A percentile compares a stretch with the other conserved stretches of the same genome.
Conservation (phyloP, 1,139 yeast species). For the Casaregolazyma suthepensis region DNA sequence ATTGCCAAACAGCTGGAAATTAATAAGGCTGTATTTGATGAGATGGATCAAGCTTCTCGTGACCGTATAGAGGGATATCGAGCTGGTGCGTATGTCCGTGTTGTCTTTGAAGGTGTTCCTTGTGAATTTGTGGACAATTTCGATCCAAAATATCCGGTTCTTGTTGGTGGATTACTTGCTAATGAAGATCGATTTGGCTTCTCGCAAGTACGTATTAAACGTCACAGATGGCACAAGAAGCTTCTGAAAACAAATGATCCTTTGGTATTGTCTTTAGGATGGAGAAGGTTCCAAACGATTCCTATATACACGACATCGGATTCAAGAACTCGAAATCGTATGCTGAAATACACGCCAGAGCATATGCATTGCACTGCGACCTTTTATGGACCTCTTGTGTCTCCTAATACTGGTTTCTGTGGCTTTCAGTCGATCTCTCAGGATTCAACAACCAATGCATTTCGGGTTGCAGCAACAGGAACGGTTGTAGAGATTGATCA, state of each 20-base stretch:
- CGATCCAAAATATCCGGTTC: constrained; percentile 76
- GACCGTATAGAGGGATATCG: constrained; percentile 82
- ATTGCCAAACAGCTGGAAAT: constrained; percentile 95
- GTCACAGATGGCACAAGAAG: constrained; percentile 99
- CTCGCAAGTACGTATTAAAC: constrained; percentile 86
- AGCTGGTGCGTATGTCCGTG: constrained; percentile 90
- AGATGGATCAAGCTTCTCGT: constrained; percentile 70
- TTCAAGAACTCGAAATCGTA: constrained; percentile 93
- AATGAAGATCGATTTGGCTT: constrained; percentile 93
- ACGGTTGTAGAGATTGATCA: constrained; percentile 87
- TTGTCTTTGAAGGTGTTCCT: constrained; percentile 78
- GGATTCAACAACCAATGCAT: constrained; percentile 78
- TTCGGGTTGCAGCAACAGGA: constrained; percentile 98
- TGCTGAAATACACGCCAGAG: constrained; percentile 97
- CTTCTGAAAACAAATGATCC: constrained; percentile 95
- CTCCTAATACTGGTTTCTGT: constrained; percentile 96
- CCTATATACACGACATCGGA: constrained; percentile 96
- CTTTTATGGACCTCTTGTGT: constrained; percentile 93
- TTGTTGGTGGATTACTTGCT: constrained; percentile 83
- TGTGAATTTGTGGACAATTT: constrained; percentile 87
- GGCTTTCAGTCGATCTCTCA: constrained; percentile 87
- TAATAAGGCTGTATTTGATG: constrained; percentile 62
- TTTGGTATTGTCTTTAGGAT: constrained; percentile 83
- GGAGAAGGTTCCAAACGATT: constrained; percentile 97
- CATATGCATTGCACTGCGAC: constrained; percentile 96